Base-by-base conservation (phyloP, 495 filamentous ascomycete species). In the Talaromyces adpressus region DNA sequence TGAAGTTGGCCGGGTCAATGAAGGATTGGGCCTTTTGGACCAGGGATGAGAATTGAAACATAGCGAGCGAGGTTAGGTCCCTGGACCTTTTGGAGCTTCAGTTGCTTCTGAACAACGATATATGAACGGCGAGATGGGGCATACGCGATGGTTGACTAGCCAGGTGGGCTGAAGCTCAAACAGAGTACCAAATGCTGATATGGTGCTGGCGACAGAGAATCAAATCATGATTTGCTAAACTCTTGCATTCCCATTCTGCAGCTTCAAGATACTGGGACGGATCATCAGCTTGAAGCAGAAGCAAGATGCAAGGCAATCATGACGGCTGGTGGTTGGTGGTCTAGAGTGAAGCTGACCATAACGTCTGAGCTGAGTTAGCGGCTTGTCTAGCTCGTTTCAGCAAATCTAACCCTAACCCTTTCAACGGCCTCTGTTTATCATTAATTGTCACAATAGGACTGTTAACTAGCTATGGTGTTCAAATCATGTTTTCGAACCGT, bases 11-110 rank as follows among this genome's bases (percentile, higher is more conserved):
- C 52, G 88, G 89, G 77, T 94, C 92, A 79, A 98, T 94, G 76
- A 97, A 82, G 71, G 93, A 92, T 77, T 92, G 88, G 62, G 94
- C 94, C 81, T 93, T 97, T 77, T 97, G 92, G 66, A 98, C 89
- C 73, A 98, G 87, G 72, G 86, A 89, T 64, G 86, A 87, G 77
- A 95, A 82, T 75, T 87, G 89, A 76, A 91, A 88, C 89, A 91
- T 75, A 36, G 16, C 22, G 22, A 29, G 12, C 23, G 22, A 41
- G 3, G 52, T 56, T 4, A 14, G 36, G 36, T 56, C 52, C 52
- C 9, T 39, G 32, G 32, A 11, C 29, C 29, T 30, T 51, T 51
- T 14, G 4, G 18, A 27, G 0, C 52, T 14, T 27, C 27, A 56
- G 12, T 11, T 56, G 9, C 25, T 3, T 56, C n/a, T 56, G 2